Base-by-base conservation (phyloP, 305 asterid genomes). In the Ruellia speciosa region DNA sequence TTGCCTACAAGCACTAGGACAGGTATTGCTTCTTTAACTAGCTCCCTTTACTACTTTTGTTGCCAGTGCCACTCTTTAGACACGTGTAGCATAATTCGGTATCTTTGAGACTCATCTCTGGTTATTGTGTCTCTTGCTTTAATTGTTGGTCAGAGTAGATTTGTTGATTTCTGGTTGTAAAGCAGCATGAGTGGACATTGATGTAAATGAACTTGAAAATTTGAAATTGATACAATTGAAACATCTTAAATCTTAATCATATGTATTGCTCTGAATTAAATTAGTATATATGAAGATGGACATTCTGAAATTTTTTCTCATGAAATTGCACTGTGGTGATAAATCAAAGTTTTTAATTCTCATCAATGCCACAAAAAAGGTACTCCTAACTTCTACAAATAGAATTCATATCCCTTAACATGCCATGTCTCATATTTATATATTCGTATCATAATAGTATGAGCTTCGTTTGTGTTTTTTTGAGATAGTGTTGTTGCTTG, bases 1-100 rank as follows among this genome's bases (percentile, higher is more conserved):
- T 59, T 86, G 97, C 77, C 99, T 93, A 69, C 94, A 93, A 79
- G 96, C 96, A 51, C 73, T 93, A 60, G 99, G 99, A 59, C 99
- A 89, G 96, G 96, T 92, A 84, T 52, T 59, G 58, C 46, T 58
- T 75, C 61, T 64, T 60, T 56, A 54, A 46, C 17, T 51, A 39
- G 61, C 60, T 14, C n/a, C 14, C 20, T 47, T 47, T 47, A 14
- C 9, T n/a, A 47, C 20, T n/a, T 4, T n/a, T n/a, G n/a, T 16
- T 16, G 31, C 31, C 31, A 24, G 31, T 15, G 9, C 20, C 52
- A 47, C 52, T 47, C 3, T 43, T 43, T 43, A n/a, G 16, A 12
- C 49, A 43, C 49, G 11, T 43, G 14, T 6, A 12, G 49, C 16
- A 4, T n/a, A 43, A 43, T 15, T 43, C 0, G 48, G 15, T 47